phyloP scores from a whole-genome alignment of 1,139 yeast genomes.

The Hanseniaspora sp. region DNA sequence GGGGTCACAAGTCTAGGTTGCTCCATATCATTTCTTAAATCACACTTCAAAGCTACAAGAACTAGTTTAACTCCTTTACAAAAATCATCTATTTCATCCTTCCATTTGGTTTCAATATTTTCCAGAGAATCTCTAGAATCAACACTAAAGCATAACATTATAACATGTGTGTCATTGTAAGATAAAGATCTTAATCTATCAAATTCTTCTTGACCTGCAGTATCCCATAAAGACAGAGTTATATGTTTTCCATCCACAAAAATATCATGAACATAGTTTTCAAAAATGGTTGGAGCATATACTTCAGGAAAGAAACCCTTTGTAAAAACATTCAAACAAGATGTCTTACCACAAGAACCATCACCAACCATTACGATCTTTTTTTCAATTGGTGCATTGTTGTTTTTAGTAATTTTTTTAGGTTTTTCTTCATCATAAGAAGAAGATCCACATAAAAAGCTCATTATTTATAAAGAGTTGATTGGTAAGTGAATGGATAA shows the following conservation, averaged over 20 bases:
- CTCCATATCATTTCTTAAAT: conserved; percentile 53
- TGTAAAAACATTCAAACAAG: conserved; percentile 88
- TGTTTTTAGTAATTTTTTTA: not conserved
- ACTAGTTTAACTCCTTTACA: conserved; percentile 94
- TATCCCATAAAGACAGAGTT: conserved; percentile 91
- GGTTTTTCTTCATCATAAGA: conserved; percentile 19
- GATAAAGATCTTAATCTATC: conserved; percentile 82
- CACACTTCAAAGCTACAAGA: conserved; percentile 88
- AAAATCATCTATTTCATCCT: conserved; percentile 89
- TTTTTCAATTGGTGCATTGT: conserved; percentile 48
- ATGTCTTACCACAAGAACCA: conserved; percentile 92
- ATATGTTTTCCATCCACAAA: conserved; percentile 91
- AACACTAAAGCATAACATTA: conserved; percentile 89
- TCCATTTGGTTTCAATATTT: conserved; percentile 93
- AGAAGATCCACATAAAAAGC: conserved; percentile 26
- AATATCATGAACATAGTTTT: conserved; percentile 93
- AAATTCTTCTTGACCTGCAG: conserved; percentile 98
- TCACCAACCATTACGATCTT: conserved; percentile 94
- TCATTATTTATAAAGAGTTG: conserved; percentile 17
- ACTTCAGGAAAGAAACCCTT: conserved; percentile 97
- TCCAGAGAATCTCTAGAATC: conserved; percentile 91
- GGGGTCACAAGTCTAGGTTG: conserved; percentile 29
- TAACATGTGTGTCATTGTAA: conserved; percentile 91
- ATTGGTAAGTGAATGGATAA: not conserved
- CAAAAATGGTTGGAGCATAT: conserved; percentile 96